phyloP scores from a whole-genome alignment of 371 early-diverging fungal genomes.

The Sporodiniella umbellata region DNA sequence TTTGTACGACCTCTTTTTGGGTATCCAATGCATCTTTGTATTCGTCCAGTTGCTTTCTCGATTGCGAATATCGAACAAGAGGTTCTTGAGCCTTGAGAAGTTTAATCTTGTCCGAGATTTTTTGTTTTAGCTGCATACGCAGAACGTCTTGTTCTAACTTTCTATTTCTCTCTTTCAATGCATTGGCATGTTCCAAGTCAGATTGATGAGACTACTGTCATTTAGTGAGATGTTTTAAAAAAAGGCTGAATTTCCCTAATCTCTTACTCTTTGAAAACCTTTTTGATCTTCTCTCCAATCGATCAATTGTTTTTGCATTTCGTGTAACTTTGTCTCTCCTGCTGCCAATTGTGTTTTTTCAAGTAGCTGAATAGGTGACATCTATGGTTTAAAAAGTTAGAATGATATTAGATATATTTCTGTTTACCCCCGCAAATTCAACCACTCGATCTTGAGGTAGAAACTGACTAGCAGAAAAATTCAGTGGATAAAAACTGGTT shows the following conservation, averaged over 20 bases:
- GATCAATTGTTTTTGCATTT: constrained; percentile 67
- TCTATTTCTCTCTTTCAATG: constrained; percentile 57
- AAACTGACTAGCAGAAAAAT: constrained; percentile 69
- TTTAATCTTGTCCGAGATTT: constrained; percentile 33
- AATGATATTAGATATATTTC: neutral
- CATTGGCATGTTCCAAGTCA: constrained; percentile 49
- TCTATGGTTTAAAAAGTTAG: constrained; percentile 29
- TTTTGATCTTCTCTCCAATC: constrained; percentile 63
- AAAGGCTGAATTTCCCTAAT: no score
- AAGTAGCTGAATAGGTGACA: constrained; percentile 74
- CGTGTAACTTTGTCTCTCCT: constrained; percentile 64
- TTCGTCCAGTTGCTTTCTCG: constrained; percentile 52
- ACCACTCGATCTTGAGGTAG: constrained; percentile 94
- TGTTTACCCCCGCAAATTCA: constrained; percentile 80
- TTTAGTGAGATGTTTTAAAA: no score
- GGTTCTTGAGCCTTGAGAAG: constrained; percentile 56
- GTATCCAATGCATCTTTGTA: constrained; percentile 43
- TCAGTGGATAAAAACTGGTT: constrained; percentile 95
- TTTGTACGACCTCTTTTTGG: constrained; percentile 31
- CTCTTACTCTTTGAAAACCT: constrained; percentile 41
- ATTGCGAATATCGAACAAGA: constrained; percentile 58
- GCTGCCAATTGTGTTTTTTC: constrained; percentile 84
- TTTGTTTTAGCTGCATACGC: constrained; percentile 69
- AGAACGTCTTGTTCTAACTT: constrained; percentile 71
- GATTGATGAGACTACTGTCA: constrained; percentile 40